Evolutionary conservation across 305 asterid genomes (phyloP).

Genomic region (Solanum hybrid): DNA sequence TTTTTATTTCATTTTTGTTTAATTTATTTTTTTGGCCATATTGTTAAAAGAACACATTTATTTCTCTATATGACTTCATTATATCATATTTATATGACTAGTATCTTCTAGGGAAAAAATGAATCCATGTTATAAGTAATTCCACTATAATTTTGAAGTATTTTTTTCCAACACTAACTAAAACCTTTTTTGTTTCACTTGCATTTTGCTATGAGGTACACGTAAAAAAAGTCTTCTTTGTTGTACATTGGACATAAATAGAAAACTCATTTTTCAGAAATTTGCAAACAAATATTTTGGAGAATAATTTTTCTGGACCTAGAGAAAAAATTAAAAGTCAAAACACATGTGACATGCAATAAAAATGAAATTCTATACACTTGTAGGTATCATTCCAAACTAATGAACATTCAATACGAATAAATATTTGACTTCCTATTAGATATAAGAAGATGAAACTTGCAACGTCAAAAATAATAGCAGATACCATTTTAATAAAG

Average conservation of each 20-base stretch:
- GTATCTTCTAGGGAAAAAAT: no score
- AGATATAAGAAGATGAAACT: neutral
- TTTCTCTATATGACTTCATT: no score
- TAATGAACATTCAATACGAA: no score
- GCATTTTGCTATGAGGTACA: neutral
- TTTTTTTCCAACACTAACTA: neutral
- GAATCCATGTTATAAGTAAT: neutral
- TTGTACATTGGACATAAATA: neutral
- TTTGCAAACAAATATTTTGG: neutral
- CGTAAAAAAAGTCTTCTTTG: neutral
- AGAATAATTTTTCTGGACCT: neutral
- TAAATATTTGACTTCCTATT: no score
- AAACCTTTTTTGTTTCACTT: no score
- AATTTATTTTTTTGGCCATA: no score
- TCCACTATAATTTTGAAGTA: neutral
- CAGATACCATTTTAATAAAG: neutral
- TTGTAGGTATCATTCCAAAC: neutral
- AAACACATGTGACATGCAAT: no score
- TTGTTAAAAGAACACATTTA: no score
- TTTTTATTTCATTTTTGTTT: no score
- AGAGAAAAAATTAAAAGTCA: no score
- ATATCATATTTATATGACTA: no score
- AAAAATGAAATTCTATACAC: neutral
- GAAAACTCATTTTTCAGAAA: no score
- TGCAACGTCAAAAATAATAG: neutral